phyloP scores from a whole-genome alignment of 768 basidiomycete species.

The Termitomyces sp. region DNA sequence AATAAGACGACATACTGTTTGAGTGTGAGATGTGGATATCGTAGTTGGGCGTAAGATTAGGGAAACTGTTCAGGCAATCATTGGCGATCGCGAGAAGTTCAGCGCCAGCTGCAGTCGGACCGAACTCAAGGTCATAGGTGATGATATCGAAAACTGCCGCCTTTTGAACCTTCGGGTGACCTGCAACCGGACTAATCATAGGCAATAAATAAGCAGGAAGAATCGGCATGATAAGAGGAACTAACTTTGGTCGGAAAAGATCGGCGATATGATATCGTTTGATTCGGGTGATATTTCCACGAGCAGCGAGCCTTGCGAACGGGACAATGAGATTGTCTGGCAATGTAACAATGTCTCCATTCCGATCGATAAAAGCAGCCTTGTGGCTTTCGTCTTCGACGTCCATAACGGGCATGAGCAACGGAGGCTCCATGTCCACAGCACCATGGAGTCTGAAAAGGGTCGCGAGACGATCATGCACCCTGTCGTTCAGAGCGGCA shows the following conservation, averaged over 20 bases:
- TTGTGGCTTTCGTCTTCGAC: constrained; percentile 59
- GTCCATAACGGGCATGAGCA: constrained; percentile 71
- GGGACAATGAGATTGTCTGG: constrained; percentile 70
- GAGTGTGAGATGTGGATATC: constrained; percentile 80
- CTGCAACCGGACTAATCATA: constrained; percentile 48
- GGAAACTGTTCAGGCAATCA: constrained; percentile 67
- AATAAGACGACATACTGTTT: constrained; percentile 43
- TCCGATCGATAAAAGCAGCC: constrained; percentile 74
- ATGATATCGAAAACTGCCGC: constrained; percentile 84
- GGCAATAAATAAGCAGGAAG: constrained; percentile 2
- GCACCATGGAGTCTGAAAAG: constrained; percentile 91
- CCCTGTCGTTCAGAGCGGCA: constrained; percentile 64
- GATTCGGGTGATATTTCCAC: constrained; percentile 59
- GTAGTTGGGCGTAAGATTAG: constrained; percentile 59
- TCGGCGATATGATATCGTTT: constrained; percentile 81
- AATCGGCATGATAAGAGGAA: neutral
- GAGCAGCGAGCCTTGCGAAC: constrained; percentile 81
- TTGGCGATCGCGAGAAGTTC: constrained; percentile 69
- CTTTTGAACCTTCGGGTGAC: constrained; percentile 69
- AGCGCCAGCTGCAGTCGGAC: constrained; percentile 65
- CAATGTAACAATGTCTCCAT: constrained; percentile 70
- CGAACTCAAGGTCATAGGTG: constrained; percentile 60
- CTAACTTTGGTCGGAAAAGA: constrained; percentile 64
- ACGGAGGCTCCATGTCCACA: constrained; percentile 78
- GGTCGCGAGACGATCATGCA: constrained; percentile 68